Evolutionary conservation across 805 yeast genomes (phyloP).

Genomic region (Yamadazyma olivae): DNA sequence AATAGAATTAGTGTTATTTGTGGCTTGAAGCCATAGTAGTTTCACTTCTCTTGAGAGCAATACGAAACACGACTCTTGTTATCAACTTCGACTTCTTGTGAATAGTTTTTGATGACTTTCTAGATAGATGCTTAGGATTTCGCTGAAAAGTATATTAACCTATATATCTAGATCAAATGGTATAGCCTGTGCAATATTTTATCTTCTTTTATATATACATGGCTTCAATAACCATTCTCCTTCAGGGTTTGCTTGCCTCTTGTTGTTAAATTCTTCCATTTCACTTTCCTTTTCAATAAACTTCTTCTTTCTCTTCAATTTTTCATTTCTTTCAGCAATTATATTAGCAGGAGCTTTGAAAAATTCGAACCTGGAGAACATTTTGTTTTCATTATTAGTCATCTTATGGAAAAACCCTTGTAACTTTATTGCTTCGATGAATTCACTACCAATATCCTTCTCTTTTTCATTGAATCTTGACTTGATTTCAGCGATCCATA

Average conservation of each 20-base stretch:
- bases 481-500: slow-evolving; percentile 98
- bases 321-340: slow-evolving; percentile 57
- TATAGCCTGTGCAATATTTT: neutral
- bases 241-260: slow-evolving; percentile 57
- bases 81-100: too few species aligned
- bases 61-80: too few species aligned
- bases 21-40: too few species aligned
- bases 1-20: neutral
- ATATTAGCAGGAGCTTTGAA: slow-evolving; percentile 79
- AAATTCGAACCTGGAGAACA: slow-evolving; percentile 94
- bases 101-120: too few species aligned
- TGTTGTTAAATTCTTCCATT: slow-evolving; percentile 55
- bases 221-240: slow-evolving; percentile 93
- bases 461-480: slow-evolving; percentile 73
- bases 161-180: too few species aligned
- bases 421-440: slow-evolving; percentile 71
- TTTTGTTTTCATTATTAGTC: slow-evolving; percentile 83
- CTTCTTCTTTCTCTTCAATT: slow-evolving; percentile 57
- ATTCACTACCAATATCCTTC: slow-evolving; percentile 61
- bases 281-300: slow-evolving; percentile 71
- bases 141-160: too few species aligned
- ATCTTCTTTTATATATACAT: slow-evolving; percentile 87
- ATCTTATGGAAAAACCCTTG: slow-evolving; percentile 84
- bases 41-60: too few species aligned
- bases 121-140: too few species aligned